Conservation (phyloP, 2,329 filamentous ascomycete genomes). For the Cadophora sp. region DNA sequence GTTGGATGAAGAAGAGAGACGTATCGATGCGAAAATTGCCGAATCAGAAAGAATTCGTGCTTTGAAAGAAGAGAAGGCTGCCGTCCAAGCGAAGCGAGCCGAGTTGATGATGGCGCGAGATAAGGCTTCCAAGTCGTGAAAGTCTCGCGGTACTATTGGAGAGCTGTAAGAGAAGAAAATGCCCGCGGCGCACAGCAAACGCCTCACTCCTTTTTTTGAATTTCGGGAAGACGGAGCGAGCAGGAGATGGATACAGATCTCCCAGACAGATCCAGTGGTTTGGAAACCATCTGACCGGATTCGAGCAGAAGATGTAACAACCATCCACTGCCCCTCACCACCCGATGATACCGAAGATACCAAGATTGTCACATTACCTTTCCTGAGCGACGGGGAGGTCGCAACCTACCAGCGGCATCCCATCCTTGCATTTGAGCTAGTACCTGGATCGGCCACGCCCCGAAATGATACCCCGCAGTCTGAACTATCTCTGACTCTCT, state of each 20-base stretch:
- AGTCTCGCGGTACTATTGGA: neutral
- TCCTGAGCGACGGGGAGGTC: neutral
- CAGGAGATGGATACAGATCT: neutral
- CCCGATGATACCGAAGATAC: conserved; percentile 3
- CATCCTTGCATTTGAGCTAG: conserved; percentile 4
- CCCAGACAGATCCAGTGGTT: neutral
- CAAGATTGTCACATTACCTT: neutral
- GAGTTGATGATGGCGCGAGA: conserved; percentile 17
- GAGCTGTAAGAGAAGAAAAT: neutral
- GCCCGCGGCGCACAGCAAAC: neutral
- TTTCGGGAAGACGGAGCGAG: neutral
- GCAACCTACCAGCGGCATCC: neutral
- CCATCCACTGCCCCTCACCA: conserved; percentile 17
- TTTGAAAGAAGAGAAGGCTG: conserved; percentile 21
- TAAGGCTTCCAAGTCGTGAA: conserved; percentile 18
- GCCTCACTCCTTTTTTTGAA: no score
- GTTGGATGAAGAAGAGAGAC: conserved; percentile 17
- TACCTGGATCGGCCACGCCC: conserved; percentile 6
- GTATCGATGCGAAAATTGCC: conserved; percentile 17
- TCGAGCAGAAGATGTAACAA: conserved; percentile 7
- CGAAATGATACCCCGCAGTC: conserved; percentile 14
- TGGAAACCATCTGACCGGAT: no score
- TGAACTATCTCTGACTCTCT: neutral
- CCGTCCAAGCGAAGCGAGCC: conserved; percentile 18
- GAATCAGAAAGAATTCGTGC: conserved; percentile 23